Conservation (phyloP, 768 basidiomycete genomes). For the Leccinum truebloodii region DNA sequence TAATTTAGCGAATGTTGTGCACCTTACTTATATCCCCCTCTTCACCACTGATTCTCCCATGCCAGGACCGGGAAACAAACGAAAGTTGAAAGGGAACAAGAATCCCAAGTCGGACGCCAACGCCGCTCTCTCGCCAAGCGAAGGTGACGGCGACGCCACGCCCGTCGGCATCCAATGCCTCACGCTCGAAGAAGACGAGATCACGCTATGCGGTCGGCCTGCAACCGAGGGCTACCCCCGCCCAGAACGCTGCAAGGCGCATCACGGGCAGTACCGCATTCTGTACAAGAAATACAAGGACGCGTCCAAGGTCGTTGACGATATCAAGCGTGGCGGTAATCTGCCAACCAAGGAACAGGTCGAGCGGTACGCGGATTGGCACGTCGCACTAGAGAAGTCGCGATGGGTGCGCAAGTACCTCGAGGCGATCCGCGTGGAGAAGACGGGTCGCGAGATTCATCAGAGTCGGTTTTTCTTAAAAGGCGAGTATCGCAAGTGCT, state of each 20-base stretch:
- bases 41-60: not conserved
- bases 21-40: not conserved
- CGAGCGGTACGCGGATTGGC: conserved; percentile 11
- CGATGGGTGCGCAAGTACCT: conserved; percentile 30
- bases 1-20: not conserved
- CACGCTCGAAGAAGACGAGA: conserved; percentile 28
- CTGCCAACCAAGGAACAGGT: conserved; percentile 25
- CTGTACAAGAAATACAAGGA: conserved; percentile 30
- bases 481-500: conserved; percentile 16
- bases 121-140: not conserved
- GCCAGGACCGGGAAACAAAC: conserved; percentile 14
- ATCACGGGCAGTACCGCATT: conserved; percentile 28
- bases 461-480: conserved; percentile 35
- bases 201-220: conserved; percentile 23
- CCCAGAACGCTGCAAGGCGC: conserved; percentile 23
- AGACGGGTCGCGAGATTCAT: conserved; percentile 33
- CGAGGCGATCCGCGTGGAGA: conserved; percentile 35
- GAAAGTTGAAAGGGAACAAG: conserved; percentile 2
- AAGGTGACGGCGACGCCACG: not conserved
- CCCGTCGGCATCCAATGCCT: conserved; percentile 7
- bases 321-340: conserved; percentile 6
- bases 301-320: conserved; percentile 29
- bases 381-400: conserved; percentile 18
- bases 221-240: conserved; percentile 23
- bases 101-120: not conserved